A percentile compares a stretch with the other conserved stretches of the same genome.
Conservation (phyloP, 805 yeast species). For the Sungouiozyma ichnusensis region DNA sequence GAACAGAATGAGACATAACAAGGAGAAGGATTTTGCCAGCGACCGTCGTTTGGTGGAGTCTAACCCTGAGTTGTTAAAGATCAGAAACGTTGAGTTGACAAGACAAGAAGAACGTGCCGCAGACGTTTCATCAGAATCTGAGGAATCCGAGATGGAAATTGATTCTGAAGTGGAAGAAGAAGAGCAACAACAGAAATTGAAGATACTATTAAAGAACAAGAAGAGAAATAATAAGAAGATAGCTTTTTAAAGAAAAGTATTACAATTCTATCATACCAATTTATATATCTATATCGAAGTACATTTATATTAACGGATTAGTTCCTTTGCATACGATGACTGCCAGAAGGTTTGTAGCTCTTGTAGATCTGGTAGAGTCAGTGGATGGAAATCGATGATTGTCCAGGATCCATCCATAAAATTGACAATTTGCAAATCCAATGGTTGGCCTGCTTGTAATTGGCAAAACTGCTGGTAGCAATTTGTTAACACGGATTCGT, state of each 20-base stretch:
- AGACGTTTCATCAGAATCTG: constrained; percentile 36
- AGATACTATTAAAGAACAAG: constrained; percentile 49
- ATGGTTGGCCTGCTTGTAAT: background rate
- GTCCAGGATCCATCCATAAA: background rate
- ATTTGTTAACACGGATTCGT: background rate
- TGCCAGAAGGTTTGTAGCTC: background rate
- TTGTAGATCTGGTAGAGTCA: background rate
- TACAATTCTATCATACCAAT: too few species aligned
- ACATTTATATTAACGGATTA: background rate
- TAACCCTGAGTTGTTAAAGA: constrained; percentile 79
- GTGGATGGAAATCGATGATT: background rate
- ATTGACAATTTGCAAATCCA: background rate
- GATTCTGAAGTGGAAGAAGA: constrained; percentile 41
- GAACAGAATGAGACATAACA: constrained; percentile 98
- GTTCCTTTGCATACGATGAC: background rate
- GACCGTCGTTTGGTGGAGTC: constrained; percentile 83
- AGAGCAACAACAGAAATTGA: constrained; percentile 41
- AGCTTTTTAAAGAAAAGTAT: constrained; percentile 19
- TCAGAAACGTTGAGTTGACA: constrained; percentile 90
- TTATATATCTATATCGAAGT: constrained; percentile 1
- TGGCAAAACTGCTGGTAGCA: background rate
- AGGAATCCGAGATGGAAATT: constrained; percentile 34
- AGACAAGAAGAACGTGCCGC: constrained; percentile 52
- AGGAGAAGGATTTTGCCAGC: constrained; percentile 69
- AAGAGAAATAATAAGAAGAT: constrained; percentile 36